These are phyloP conservation scores for Pulveroboletus sp. DNA, from an alignment of 768 basidiomycete genomes.

Conservation along the genomic window DNA sequence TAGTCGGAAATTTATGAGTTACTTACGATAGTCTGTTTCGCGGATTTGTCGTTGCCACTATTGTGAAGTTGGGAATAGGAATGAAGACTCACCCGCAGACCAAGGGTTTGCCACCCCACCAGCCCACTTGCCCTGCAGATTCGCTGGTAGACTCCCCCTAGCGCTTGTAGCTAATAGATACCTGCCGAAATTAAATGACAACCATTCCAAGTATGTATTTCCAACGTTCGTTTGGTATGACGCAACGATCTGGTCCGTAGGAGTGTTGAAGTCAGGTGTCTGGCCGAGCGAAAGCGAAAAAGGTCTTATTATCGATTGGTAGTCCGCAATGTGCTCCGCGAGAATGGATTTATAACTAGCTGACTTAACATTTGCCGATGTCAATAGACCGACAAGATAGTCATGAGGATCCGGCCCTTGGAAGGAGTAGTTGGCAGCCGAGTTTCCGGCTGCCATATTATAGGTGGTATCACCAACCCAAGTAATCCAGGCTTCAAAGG, in stretches of 20 bases:
- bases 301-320: constrained; percentile 37
- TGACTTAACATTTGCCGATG: constrained; percentile 20
- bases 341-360: constrained; percentile 39
- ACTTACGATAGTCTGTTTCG: constrained; percentile 44
- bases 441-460: constrained; percentile 56
- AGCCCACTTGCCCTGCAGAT: constrained; percentile 75
- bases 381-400: constrained; percentile 38
- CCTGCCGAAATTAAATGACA: constrained; percentile 68
- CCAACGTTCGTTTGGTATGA: constrained; percentile 53
- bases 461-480: constrained; percentile 78
- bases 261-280: constrained; percentile 43
- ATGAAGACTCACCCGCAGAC: constrained; percentile 48
- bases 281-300: constrained; percentile 63
- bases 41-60: not conserved
- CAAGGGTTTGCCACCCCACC: constrained; percentile 52
- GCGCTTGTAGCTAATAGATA: constrained; percentile 63
- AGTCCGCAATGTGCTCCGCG: constrained; percentile 49
- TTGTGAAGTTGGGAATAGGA: not conserved
- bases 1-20: not conserved
- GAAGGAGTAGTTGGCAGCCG: constrained; percentile 57
- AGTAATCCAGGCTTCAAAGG: constrained; percentile 57
- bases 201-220: constrained; percentile 67
- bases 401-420: constrained; percentile 56
- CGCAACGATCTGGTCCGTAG: constrained; percentile 55
- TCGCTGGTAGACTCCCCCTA: constrained; percentile 61